Conservation (phyloP, 1,284 basidiomycete genomes). For the Ganoderma meredithae region DNA sequence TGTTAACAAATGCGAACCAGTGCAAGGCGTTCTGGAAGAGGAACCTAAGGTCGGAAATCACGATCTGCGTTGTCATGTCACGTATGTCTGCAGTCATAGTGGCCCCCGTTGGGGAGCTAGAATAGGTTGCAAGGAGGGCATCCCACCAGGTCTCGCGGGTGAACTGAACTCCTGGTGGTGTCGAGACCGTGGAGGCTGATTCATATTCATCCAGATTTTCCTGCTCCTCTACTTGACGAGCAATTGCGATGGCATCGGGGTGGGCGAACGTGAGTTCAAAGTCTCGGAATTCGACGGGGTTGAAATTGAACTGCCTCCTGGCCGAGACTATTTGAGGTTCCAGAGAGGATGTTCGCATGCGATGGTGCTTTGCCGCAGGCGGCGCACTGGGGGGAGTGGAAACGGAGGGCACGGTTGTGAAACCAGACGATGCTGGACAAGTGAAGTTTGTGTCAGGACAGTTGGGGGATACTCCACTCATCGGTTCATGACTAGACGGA, state of each 20-base stretch:
- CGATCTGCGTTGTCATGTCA: slow-evolving; percentile 49
- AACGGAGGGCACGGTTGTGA: background rate
- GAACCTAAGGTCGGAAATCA: slow-evolving; percentile 65
- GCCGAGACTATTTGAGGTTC: background rate
- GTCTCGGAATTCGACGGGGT: slow-evolving; percentile 3
- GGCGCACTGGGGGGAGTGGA: background rate
- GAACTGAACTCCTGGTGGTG: slow-evolving; percentile 65
- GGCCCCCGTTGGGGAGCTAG: slow-evolving; percentile 40
- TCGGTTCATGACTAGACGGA: background rate
- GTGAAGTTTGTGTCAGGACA: background rate
- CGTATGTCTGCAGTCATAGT: slow-evolving; percentile 51
- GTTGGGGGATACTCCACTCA: background rate
- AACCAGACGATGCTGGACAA: background rate
- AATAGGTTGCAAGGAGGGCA: slow-evolving; percentile 65
- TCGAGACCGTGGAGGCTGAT: background rate
- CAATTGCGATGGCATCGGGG: slow-evolving; percentile 14
- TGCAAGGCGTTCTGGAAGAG: slow-evolving; percentile 66
- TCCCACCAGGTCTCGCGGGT: slow-evolving; percentile 82
- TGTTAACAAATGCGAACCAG: slow-evolving; percentile 76
- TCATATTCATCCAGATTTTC: background rate
- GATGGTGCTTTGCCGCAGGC: background rate
- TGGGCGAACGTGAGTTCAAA: slow-evolving; percentile 38
- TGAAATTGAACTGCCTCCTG: background rate
- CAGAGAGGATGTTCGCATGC: background rate
- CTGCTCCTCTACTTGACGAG: slow-evolving; percentile 8